These are phyloP conservation scores for Lanmaoa rubissima DNA, from an alignment of 768 basidiomycete species.

Conservation along the genomic window DNA sequence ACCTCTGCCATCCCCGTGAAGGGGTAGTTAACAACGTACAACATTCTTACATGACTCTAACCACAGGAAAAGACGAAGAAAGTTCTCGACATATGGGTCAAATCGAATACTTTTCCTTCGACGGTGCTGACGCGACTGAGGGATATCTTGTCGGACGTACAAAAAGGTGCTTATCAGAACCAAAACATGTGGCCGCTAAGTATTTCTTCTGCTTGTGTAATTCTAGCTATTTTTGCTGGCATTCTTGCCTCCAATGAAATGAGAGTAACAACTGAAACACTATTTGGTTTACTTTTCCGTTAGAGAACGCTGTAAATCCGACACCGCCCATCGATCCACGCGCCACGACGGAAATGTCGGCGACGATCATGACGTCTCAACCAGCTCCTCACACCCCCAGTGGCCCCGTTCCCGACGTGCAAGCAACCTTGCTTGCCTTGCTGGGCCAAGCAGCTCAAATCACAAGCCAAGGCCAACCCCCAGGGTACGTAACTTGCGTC, in stretches of 20 bases:
- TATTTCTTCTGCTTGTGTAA: slow-evolving; percentile 68
- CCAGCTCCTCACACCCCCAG: slow-evolving; percentile 28
- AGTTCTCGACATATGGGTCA: slow-evolving; percentile 96
- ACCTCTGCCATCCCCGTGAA: slow-evolving; percentile 16
- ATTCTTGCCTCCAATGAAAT: slow-evolving; percentile 44
- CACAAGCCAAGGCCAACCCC: slow-evolving; percentile 26
- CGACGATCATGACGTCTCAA: slow-evolving; percentile 27
- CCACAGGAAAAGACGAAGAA: slow-evolving; percentile 95
- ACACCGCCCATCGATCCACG: slow-evolving; percentile 38
- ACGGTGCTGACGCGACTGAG: slow-evolving; percentile 69
- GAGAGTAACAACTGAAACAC: slow-evolving; percentile 66
- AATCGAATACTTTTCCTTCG: slow-evolving; percentile 84
- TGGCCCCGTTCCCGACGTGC: slow-evolving; percentile 36
- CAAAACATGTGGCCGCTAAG: slow-evolving; percentile 73
- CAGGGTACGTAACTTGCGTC: slow-evolving; percentile 37
- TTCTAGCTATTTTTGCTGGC: slow-evolving; percentile 52
- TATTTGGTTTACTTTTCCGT: slow-evolving; percentile 54
- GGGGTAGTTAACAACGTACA: slow-evolving; percentile 42
- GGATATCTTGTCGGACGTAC: slow-evolving; percentile 62
- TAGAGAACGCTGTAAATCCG: slow-evolving; percentile 48
- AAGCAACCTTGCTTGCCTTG: slow-evolving; percentile 66
- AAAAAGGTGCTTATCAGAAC: slow-evolving; percentile 87
- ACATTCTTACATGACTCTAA: slow-evolving; percentile 35
- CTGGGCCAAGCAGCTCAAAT: slow-evolving; percentile 64
- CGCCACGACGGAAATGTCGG: slow-evolving; percentile 33